Conservation (phyloP, 2,329 filamentous ascomycete genomes). For the Monosporascus sp. region DNA sequence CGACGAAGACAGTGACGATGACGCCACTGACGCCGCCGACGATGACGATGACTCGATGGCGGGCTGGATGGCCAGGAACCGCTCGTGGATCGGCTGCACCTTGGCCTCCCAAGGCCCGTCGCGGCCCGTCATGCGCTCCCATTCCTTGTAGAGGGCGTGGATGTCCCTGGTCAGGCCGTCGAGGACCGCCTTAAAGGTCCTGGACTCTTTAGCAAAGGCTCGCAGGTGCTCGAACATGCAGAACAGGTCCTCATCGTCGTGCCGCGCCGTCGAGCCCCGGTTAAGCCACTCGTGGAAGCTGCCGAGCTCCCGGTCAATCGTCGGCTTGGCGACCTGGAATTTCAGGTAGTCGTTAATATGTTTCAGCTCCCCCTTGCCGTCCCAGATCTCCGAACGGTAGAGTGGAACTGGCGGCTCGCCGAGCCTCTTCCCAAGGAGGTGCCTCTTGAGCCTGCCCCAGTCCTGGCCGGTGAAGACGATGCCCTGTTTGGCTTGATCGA, state of each 20-base stretch:
- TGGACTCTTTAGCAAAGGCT: conserved; percentile 15
- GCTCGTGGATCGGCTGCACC: conserved; percentile 31
- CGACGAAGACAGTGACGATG: no score
- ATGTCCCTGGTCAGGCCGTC: conserved; percentile 30
- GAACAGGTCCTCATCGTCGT: conserved; percentile 20
- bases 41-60: conserved; percentile 5
- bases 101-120: conserved; percentile 13
- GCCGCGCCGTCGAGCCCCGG: conserved; percentile 2
- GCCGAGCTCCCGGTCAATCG: conserved; percentile 32
- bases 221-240: conserved; percentile 29
- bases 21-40: no score
- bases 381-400: conserved; percentile 37
- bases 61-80: conserved; percentile 38
- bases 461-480: conserved; percentile 39
- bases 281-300: conserved; percentile 25
- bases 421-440: conserved; percentile 13
- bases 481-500: conserved; percentile 54
- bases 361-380: conserved; percentile 13
- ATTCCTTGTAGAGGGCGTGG: conserved; percentile 20
- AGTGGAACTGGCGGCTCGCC: conserved; percentile 29
- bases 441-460: conserved; percentile 33
- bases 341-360: conserved; percentile 62
- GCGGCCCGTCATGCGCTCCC: conserved; percentile 19
- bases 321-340: conserved; percentile 43
- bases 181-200: conserved; percentile 27